Evolutionary conservation across 768 basidiomycete genomes (phyloP), one percentile per base, ranked within the genome.

Genomic region (Auriculariales sp.): DNA sequence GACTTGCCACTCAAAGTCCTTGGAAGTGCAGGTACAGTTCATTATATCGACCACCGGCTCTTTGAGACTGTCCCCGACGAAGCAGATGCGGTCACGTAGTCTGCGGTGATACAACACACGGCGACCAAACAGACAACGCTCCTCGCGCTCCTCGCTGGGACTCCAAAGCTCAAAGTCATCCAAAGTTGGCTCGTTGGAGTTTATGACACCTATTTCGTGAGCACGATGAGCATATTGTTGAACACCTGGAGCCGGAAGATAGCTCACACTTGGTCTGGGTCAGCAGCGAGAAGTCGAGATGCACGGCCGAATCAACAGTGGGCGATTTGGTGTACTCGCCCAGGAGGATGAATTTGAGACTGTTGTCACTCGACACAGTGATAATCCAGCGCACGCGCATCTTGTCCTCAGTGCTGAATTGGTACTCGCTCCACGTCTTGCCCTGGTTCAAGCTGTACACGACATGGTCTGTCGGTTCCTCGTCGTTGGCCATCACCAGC

Each of bases 81-180:
- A 77, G 57, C 95, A 99, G 53, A 88, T 81, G 0, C 71, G 68
- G 25, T 87, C 71, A 4, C 94, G 78, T 28, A 75, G 71, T 17
- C 94, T 79, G 11, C 95, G 87, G 61, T 93, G 87, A 60, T 93
- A 98, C n/a, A 86, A 68, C 0, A 85, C 90, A 75, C 89, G 86
- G 52, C 85, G 76, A 19, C 95, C 95, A 55, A 98, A 99, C 25
- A 98, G 67, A 65, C 95, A 99, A 6, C 70, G 69, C 59, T 98
- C 92, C 29, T 74, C 68, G n/a, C 95, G 78, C 42, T 80, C 81
- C 59, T 93, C 84, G 51, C 86, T 88, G 0, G 94, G 95, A 60
- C 85, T 91, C 95, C 95, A 98, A 1, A 95, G 66, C 61, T 98
- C 93, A 60, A 98, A 98, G 66, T 99, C 95, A 59, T 97, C 93